Percentiles rank a stretch among this genome's conserved stretches.
phyloP scores from a whole-genome alignment of 2,329 filamentous ascomycete genomes.

The Calonectria multiphialidica region DNA sequence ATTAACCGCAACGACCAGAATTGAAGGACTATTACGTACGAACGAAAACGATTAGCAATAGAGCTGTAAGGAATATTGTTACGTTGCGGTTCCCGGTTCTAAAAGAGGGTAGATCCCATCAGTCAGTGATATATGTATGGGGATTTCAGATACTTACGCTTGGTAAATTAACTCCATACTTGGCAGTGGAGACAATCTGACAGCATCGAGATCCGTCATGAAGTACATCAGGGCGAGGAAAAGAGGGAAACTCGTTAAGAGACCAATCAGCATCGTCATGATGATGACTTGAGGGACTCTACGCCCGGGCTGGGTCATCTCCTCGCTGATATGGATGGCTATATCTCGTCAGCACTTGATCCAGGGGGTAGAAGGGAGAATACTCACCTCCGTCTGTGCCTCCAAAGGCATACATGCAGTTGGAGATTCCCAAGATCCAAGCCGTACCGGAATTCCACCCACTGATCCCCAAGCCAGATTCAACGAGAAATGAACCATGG shows the following conservation, averaged over 20 bases:
- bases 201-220: conserved; percentile 24
- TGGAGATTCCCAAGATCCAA: conserved; percentile 22
- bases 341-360: not conserved
- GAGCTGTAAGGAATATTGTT: not conserved
- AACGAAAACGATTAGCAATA: conserved; percentile 8
- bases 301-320: conserved; percentile 26
- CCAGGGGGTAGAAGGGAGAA: accelerated
- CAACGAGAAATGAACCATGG: conserved; percentile 3
- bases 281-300: conserved; percentile 26
- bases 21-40: not conserved
- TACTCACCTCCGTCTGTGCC: conserved; percentile 23
- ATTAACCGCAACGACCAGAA: not conserved
- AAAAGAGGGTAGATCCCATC: not conserved
- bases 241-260: conserved; percentile 10
- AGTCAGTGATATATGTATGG: not conserved
- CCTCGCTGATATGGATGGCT: conserved; percentile 30
- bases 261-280: conserved; percentile 21
- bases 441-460: conserved; percentile 21
- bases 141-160: conserved; percentile 8
- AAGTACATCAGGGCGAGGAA: conserved; percentile 25
- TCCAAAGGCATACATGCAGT: conserved; percentile 29
- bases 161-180: conserved; percentile 27
- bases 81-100: conserved; percentile 19
- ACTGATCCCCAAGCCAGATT: conserved; percentile 13
- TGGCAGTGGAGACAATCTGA: conserved; percentile 17